A percentile compares a stretch with the other conserved stretches of the same genome.
Evolutionary conservation across 371 early-diverging fungal species (phyloP).

Genomic region (Apophysomyces ossiformis): DNA sequence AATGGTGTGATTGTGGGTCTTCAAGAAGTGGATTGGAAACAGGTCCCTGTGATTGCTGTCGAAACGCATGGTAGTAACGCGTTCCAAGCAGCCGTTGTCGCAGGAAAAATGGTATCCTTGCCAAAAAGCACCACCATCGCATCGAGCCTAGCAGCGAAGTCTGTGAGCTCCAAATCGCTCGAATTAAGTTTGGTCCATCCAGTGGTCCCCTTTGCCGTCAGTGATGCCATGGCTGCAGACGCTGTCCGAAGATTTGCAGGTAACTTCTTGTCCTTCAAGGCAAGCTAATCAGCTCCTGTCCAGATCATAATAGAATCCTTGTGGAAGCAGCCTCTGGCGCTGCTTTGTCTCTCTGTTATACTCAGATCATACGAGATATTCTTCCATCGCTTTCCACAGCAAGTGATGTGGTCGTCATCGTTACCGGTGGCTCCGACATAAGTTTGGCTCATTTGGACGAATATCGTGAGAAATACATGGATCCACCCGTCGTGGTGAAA

Average conservation of each 20-base stretch:
- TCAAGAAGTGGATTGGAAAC: conserved; percentile 62
- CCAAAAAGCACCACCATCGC: conserved; percentile 62
- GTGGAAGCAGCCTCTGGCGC: conserved; percentile 70
- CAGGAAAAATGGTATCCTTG: conserved; percentile 58
- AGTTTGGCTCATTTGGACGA: conserved; percentile 51
- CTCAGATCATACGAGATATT: conserved; percentile 58
- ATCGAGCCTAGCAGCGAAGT: conserved; percentile 55
- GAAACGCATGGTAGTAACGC: conserved; percentile 78
- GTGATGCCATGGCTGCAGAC: conserved; percentile 64
- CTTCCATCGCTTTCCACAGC: conserved; percentile 52
- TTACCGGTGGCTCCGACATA: conserved; percentile 67
- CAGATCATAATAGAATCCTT: conserved; percentile 60
- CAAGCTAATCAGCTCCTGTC: neutral
- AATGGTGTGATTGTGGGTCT: conserved; percentile 72
- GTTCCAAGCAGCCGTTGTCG: conserved; percentile 69
- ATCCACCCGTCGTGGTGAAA: conserved; percentile 60
- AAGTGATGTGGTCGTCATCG: conserved; percentile 59
- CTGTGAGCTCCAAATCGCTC: conserved; percentile 56
- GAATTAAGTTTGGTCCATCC: conserved; percentile 63
- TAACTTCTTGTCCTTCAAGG: conserved; percentile 19
- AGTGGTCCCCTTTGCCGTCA: conserved; percentile 65
- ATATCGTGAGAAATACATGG: conserved; percentile 53
- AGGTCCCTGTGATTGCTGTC: conserved; percentile 72
- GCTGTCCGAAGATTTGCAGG: conserved; percentile 62
- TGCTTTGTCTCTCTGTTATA: conserved; percentile 56